These are phyloP conservation scores for Anthracocystis walkeri DNA, from an alignment of 1,284 basidiomycete genomes.

Conservation along the genomic window DNA sequence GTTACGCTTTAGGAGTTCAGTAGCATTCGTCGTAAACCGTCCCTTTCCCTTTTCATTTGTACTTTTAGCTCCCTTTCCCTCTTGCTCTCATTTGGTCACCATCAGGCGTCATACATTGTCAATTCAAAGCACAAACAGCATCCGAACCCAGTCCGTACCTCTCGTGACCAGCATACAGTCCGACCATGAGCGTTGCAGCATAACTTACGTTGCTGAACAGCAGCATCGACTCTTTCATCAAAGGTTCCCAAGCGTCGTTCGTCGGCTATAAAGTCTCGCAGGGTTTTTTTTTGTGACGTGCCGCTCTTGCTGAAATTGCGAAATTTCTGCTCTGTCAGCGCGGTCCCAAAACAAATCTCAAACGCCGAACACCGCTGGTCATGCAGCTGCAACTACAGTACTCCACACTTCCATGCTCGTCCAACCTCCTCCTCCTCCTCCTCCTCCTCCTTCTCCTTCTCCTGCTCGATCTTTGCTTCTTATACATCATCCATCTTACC, in stretches of 20 bases:
- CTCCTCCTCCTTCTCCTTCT: too few species aligned
- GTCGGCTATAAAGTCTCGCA: background rate
- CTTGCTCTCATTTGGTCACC: background rate
- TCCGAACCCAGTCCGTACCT: background rate
- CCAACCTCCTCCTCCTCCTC: too few species aligned
- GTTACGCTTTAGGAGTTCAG: too few species aligned
- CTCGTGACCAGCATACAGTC: background rate
- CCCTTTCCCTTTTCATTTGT: conserved; percentile 8
- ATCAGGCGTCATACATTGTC: background rate
- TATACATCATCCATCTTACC: too few species aligned
- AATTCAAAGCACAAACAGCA: background rate
- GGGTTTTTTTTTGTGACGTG: background rate
- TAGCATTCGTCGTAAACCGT: background rate
- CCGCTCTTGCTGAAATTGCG: background rate
- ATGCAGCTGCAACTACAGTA: too few species aligned
- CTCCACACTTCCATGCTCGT: too few species aligned
- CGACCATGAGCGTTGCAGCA: background rate
- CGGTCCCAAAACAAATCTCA: background rate
- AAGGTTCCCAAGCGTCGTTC: too few species aligned
- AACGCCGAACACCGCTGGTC: background rate
- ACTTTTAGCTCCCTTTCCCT: conserved; percentile 29
- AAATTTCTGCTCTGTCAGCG: background rate
- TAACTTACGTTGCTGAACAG: too few species aligned
- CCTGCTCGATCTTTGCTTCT: too few species aligned
- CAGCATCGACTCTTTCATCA: background rate